Base-by-base conservation (phyloP, 768 basidiomycete genomes). In the Calocybe cyanea region DNA sequence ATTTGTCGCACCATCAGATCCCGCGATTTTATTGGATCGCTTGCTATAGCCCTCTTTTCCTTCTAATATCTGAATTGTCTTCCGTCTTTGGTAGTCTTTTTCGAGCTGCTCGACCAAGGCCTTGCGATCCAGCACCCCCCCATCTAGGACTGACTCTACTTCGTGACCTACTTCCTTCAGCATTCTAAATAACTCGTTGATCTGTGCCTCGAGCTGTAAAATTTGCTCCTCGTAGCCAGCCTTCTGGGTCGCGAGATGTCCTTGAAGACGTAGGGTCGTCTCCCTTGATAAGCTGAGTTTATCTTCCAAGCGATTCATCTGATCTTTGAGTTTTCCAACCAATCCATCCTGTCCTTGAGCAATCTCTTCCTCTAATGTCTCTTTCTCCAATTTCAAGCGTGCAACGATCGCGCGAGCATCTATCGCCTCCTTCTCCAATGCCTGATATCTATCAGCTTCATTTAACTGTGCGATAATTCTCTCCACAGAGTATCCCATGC, bases 161-260 rank as follows among this genome's bases (percentile, higher is more conserved):
- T 86, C 85, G 45, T 77, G 81, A 13, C 86, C 83, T 28, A 87
- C 77, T 57, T 95, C 89, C 61, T 83, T 88, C 43, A 98, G 72
- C 92, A 96, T 95, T 54, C 86, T 77, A 70, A 94, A 98, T 14
- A 97, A 66, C 60, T 96, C 93, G 75, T 88, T 80, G 50, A 95
- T 94, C 70, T 96, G 90, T 10, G 85, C 77, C 59, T 96, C 92
- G 11, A 95, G 81, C 62, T 95, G 89, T 3, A 80, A 73, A 46
- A 97, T 91, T 54, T 81, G 81, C 46, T 92, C 88, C 58, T 94
- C 88, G 58, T 93, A 93, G 11, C 78, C 81, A 13, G 69, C 62
- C 61, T 85, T 88, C 67, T 93, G 88, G 32, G 77, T 75, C 54
- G 80, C 83, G 43, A 96, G 66, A 57, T 91, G 88, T 14, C 77